Conservation (phyloP, 2,329 filamentous ascomycete genomes). For the Clonostachys byssicola region DNA sequence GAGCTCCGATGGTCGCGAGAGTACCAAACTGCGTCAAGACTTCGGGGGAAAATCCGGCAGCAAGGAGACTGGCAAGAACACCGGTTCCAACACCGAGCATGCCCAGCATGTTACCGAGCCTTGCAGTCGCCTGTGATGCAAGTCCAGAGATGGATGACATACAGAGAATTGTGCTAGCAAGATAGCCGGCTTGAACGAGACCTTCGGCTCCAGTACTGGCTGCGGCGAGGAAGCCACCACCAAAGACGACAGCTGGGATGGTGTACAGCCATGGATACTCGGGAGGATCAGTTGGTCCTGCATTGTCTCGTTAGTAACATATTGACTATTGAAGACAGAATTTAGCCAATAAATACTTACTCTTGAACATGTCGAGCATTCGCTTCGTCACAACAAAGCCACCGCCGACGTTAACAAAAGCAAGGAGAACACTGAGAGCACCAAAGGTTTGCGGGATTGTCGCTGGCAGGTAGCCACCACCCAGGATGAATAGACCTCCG, state of each 20-base stretch:
- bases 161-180: slow-evolving; percentile 79
- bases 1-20: slow-evolving; percentile 67
- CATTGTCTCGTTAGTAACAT: neutral
- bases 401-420: slow-evolving; percentile 84
- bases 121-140: slow-evolving; percentile 76
- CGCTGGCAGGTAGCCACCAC: slow-evolving; percentile 72
- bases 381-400: slow-evolving; percentile 90
- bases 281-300: slow-evolving; percentile 74
- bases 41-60: slow-evolving; percentile 75
- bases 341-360: slow-evolving; percentile 29
- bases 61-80: slow-evolving; percentile 76
- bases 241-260: slow-evolving; percentile 71
- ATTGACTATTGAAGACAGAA: neutral
- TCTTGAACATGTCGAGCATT: slow-evolving; percentile 90
- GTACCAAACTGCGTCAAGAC: slow-evolving; percentile 76
- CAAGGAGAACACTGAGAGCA: slow-evolving; percentile 74
- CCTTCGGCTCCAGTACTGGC: slow-evolving; percentile 79
- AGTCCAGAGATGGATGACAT: slow-evolving; percentile 80
- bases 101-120: slow-evolving; percentile 81
- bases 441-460: slow-evolving; percentile 78
- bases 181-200: slow-evolving; percentile 81
- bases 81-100: slow-evolving; percentile 82
- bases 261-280: slow-evolving; percentile 89
- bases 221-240: slow-evolving; percentile 76
- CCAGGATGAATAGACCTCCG: slow-evolving; percentile 84